Evolutionary conservation across 768 basidiomycete species (phyloP).

Genomic region (Rhizopogon vesiculosus): DNA sequence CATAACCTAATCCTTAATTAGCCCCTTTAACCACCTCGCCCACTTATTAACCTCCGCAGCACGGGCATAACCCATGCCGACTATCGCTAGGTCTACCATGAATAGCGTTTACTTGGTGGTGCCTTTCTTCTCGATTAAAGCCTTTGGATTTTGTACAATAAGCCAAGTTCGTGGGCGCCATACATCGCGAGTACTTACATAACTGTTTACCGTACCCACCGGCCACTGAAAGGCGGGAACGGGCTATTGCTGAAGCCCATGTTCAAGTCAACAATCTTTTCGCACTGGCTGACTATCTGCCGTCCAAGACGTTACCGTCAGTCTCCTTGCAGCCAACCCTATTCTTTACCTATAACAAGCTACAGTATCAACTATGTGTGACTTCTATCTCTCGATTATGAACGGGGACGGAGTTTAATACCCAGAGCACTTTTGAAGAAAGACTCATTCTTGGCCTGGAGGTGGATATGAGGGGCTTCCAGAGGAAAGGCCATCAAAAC

Average conservation of each 20-base stretch:
- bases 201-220: slow-evolving; percentile 5
- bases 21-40: slow-evolving; percentile 1
- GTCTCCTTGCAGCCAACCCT: too few species aligned
- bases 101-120: slow-evolving; percentile 5
- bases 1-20: neutral
- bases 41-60: neutral
- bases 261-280: too few species aligned
- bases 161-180: neutral
- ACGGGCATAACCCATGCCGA: slow-evolving; percentile 4
- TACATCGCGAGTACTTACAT: neutral
- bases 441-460: slow-evolving; percentile 21
- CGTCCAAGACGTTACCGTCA: too few species aligned
- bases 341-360: too few species aligned
- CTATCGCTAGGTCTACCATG: slow-evolving; percentile 2
- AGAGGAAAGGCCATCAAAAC: neutral
- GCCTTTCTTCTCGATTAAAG: neutral
- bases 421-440: slow-evolving; percentile 12
- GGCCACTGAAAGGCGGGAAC: slow-evolving; percentile 4
- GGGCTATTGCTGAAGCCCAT: slow-evolving; percentile 12
- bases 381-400: too few species aligned
- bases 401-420: slow-evolving; percentile 5
- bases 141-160: slow-evolving; percentile 14
- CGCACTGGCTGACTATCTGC: too few species aligned
- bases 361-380: too few species aligned
- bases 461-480: neutral